Percentiles rank a stretch among this genome's conserved stretches.
Conservation (phyloP, 2,329 filamentous ascomycete genomes). For the Trichophyton verrucosum region DNA sequence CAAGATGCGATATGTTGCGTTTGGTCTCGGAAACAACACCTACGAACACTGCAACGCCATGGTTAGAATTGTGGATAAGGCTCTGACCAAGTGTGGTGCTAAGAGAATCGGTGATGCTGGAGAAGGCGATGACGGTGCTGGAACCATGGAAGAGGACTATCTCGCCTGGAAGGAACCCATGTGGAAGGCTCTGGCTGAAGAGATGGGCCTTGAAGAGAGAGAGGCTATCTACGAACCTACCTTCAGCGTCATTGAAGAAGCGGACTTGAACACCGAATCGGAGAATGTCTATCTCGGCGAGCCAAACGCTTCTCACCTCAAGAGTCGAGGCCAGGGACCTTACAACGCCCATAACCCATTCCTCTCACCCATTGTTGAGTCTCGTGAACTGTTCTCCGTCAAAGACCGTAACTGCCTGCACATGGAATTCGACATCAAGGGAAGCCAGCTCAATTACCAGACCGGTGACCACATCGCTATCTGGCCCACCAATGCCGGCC, state of each 20-base stretch:
- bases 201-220: constrained; percentile 84
- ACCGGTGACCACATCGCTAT: constrained; percentile 95
- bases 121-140: constrained; percentile 93
- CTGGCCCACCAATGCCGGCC: constrained; percentile 92
- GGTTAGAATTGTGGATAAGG: constrained; percentile 81
- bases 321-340: constrained; percentile 69
- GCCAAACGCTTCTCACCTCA: constrained; percentile 89
- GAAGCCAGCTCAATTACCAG: constrained; percentile 81
- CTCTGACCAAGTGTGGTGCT: constrained; percentile 69
- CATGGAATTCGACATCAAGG: constrained; percentile 84
- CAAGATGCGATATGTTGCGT: constrained; percentile 85
- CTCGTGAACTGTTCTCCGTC: constrained; percentile 77
- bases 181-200: constrained; percentile 74
- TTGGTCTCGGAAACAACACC: constrained; percentile 96
- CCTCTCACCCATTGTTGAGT: constrained; percentile 85
- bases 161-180: constrained; percentile 98
- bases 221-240: constrained; percentile 92
- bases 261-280: constrained; percentile 60
- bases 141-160: constrained; percentile 99
- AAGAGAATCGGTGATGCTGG: constrained; percentile 75
- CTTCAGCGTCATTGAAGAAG: constrained; percentile 67
- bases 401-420: constrained; percentile 92
- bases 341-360: constrained; percentile 96
- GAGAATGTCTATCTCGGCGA: constrained; percentile 86
- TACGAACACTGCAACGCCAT: constrained; percentile 99